Evolutionary conservation across 2,329 filamentous ascomycete species (phyloP), one percentile per base, ranked within the genome.

Genomic region (Talaromyces atroroseus): DNA sequence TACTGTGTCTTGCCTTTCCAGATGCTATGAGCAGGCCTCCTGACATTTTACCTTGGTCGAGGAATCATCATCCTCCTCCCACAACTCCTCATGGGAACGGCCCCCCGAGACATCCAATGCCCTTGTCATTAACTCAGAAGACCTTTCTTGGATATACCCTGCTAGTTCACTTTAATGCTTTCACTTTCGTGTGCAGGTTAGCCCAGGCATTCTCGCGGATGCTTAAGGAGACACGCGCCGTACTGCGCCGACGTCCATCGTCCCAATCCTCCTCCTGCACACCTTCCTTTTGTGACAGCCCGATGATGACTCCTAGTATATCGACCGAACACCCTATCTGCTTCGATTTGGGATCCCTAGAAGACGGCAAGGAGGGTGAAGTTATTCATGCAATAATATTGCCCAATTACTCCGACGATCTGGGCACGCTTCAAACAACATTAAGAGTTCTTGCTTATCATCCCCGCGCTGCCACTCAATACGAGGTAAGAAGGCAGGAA

Each of bases 351-450:
- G 80, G 77, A 67, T 78, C 83, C 62, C 75, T 77, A 29, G 79
- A 77, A 54, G 79, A 84, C 54, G 64, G 77, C 7, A 78, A 80
- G 38, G 73, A 78, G 42, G 73, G 74, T 23, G 65, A 70, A 51
- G 71, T 87, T 55, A 72, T 87, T 29, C 84, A 88, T 66, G 84
- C 82, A 14, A 87, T 90, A 59, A 76, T 89, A 60, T 78, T 90
- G 45, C 87, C 87, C 18, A 88, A 88, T 65, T 90, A 89, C 74
- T 87, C 87, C 69, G 87, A 90, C 68, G 85, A 89, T 56, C 74
- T 84, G 56, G 83, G 87, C 57, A 87, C 83, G 0, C 74, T 89
- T 48, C 78, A 82, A 60, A 85, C 88, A 66, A 89, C 87, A 0
- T 71, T 90, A 20, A 82, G 85, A 42, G 86, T 89, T 21, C 71